These are phyloP conservation scores for Dimargaris cristalligena DNA, from an alignment of 192 early-diverging fungal genomes.

Conservation along the genomic window DNA sequence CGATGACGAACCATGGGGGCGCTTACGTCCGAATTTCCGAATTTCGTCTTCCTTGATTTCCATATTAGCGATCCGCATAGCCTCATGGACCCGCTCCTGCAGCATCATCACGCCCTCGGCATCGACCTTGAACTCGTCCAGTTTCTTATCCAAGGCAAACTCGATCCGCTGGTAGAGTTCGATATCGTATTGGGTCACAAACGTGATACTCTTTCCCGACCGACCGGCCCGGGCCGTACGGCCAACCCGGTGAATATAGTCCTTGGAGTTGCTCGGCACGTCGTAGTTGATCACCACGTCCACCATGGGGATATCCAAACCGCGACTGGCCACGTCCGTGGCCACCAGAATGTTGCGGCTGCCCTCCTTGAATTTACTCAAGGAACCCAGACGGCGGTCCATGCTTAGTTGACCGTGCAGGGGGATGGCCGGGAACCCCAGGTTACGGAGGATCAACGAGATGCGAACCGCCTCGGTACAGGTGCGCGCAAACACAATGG, in stretches of 20 bases:
- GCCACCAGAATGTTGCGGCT: conserved; percentile 77
- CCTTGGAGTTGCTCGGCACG: conserved; percentile 74
- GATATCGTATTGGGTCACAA: conserved; percentile 84
- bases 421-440: conserved; percentile 88
- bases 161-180: conserved; percentile 91
- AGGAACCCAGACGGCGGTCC: conserved; percentile 77
- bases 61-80: conserved; percentile 67
- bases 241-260: conserved; percentile 77
- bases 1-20: neutral
- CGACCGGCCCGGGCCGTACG: conserved; percentile 71
- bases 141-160: conserved; percentile 71
- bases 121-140: conserved; percentile 66
- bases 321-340: conserved; percentile 85
- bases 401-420: conserved; percentile 87
- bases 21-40: conserved; percentile 14
- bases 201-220: conserved; percentile 61
- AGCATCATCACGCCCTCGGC: conserved; percentile 76
- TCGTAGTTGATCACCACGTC: conserved; percentile 96
- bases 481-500: conserved; percentile 87
- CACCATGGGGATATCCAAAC: conserved; percentile 91
- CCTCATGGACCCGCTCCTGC: conserved; percentile 87
- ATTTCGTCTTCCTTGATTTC: conserved; percentile 57
- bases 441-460: conserved; percentile 69
- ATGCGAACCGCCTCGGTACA: conserved; percentile 75
- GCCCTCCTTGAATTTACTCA: conserved; percentile 90